Evolutionary conservation across 768 basidiomycete genomes (phyloP), one percentile per base, ranked within the genome.

Genomic region (Rhizopogon salebrosus): DNA sequence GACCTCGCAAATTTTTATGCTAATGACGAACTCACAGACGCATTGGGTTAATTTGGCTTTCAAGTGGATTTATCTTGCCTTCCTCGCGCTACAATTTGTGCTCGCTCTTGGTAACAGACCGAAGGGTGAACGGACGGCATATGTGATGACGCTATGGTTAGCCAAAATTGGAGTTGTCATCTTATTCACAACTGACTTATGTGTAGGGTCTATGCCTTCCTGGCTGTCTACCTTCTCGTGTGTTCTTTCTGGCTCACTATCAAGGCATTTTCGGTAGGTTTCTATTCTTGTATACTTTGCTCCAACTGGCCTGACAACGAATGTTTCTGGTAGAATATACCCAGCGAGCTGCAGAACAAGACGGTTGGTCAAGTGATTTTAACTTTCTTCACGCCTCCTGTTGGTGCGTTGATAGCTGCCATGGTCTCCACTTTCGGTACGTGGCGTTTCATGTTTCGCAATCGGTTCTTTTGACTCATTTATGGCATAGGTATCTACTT

Each of bases 221-320:
- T 97, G 40, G 77, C 92, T 0, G 63, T 89, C 4, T 98, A 98
- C 69, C 79, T 98, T 7, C 73, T 97, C 53, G 76, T 92, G 27
- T 94, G 92, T 70, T 93, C 93, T 0, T 80, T 93, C 68, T 86
- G 84, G 77, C 71, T 95, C 41, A 95, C 95, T 0, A 76, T 79
- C 61, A 78, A 82, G 59, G 84, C 95, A 0, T 95, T 98, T 69
- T 64, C 72, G 54, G 91, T 89, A 62, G 59, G 80, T 60, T 34
- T 26, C 26, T 37, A 1, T 34, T 34, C 1, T 43, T 8, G 26
- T 6, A 10, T 37, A 1, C 26, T n/a, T 29, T 26, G 24, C 13
- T 20, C n/a, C 27, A 24, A 26, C 20, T 45, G 18, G 10, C 27
- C n/a, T 54, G 27, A 48, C 26, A 5, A 53, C 45, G 54, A 6